Evolutionary conservation across 352 stramenopile species (phyloP), one percentile per base, ranked within the genome.

Genomic region (Blastocystis sp.): DNA sequence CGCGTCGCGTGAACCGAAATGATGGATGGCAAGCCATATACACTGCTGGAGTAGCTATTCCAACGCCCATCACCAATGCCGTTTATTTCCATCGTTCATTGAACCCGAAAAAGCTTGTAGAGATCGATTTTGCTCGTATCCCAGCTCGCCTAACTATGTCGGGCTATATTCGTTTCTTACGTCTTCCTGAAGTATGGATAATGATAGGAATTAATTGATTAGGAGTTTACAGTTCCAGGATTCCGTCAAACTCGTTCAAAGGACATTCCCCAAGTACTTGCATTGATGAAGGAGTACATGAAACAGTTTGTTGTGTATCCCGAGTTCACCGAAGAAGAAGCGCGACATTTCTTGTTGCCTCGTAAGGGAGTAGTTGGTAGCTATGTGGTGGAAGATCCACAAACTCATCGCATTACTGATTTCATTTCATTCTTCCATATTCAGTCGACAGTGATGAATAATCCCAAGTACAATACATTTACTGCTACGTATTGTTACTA

Each of bases 401-500:
- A 37, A 56, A 93, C 90, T 44, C 40, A 94, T 82, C 91, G 94
- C 48, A 90, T 98, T 73, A 98, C 94, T 37, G 96, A 99, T 91
- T 93, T 99, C 58, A 95, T 93, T 81, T 95, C 93, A 91, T 99
- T 98, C 90, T 99, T 99, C 93, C 96, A 99, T 91, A 90, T 99
- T 75, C 95, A 96, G 56, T 98, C 94, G 27, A 97, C 95, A 0
- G 95, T 99, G 81, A 94, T 99, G 44, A 93, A 95, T 62, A 93
- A 98, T 91, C 90, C 93, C 40, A 97, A 98, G 92, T 94, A 99
- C 92, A 93, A 94, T 51, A 97, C 93, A 58, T 93, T 99, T n/a
- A 94, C 95, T 91, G 97, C 97, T 0, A 96, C 95, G n/a, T 99
- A 99, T 92, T 97, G 94, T 76, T 99, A 98, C 90, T 99, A 99